phyloP scores from a whole-genome alignment of 805 yeast genomes.

The Spathaspora boniae region DNA sequence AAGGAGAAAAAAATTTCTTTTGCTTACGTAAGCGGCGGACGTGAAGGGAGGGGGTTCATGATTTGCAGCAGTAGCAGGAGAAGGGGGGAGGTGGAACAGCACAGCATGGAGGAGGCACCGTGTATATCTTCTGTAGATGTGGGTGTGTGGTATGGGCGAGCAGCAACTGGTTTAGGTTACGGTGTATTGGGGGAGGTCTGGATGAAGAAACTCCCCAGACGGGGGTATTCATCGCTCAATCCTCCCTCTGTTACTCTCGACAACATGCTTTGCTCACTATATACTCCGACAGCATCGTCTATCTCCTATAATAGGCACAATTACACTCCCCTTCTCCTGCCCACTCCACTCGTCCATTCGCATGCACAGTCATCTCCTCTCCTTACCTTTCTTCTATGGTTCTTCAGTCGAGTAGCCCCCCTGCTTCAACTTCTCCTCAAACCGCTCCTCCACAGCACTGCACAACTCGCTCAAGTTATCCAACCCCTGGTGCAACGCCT shows the following conservation, averaged over 20 bases:
- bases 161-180: too few species aligned
- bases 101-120: too few species aligned
- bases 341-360: background rate
- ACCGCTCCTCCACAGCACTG: constrained; percentile 74
- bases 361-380: background rate
- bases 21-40: background rate
- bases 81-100: too few species aligned
- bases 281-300: background rate
- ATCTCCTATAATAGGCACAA: background rate
- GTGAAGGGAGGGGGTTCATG: too few species aligned
- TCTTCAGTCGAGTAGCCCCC: constrained; percentile 50
- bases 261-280: too few species aligned
- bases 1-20: constrained; percentile 2
- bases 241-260: too few species aligned
- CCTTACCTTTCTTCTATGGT: constrained; percentile 28
- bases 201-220: too few species aligned
- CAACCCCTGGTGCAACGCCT: constrained; percentile 89
- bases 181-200: too few species aligned
- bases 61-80: too few species aligned
- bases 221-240: too few species aligned
- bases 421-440: constrained; percentile 60
- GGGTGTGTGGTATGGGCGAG: too few species aligned
- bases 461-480: constrained; percentile 82
- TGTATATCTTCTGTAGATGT: too few species aligned
- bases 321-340: background rate